Percentiles rank a stretch among this genome's conserved stretches.
Conservation (phyloP, 2,329 filamentous ascomycete genomes). For the Aspergillus tamarii region DNA sequence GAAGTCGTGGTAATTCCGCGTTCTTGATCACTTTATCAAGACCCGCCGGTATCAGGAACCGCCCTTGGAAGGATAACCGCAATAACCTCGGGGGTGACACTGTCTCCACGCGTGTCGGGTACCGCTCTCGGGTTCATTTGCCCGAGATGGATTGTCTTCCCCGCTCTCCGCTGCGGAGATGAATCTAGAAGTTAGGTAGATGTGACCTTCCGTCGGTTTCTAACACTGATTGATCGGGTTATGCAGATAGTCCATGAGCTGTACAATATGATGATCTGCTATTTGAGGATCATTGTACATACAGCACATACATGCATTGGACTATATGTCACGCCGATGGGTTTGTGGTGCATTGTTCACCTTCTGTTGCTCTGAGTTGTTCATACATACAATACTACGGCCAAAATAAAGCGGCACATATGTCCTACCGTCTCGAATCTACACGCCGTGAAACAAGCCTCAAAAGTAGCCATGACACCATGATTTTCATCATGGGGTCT, state of each 20-base stretch:
- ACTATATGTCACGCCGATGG: neutral
- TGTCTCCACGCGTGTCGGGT: slow-evolving; percentile 21
- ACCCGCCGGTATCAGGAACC: slow-evolving; percentile 1
- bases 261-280: too few relatives aligned
- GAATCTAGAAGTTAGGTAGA: too few relatives aligned
- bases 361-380: too few relatives aligned
- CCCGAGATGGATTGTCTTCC: slow-evolving; percentile 12
- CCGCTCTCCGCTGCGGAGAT: slow-evolving; percentile 9
- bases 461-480: neutral
- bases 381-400: neutral
- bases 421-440: neutral
- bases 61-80: slow-evolving; percentile 17
- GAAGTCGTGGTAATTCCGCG: slow-evolving; percentile 11
- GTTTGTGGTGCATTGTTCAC: too few relatives aligned
- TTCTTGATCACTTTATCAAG: neutral
- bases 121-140: slow-evolving; percentile 26
- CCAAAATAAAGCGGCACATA: too few relatives aligned
- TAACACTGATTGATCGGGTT: neutral
- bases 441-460: neutral
- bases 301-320: too few relatives aligned
- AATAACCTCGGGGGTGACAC: slow-evolving; percentile 30
- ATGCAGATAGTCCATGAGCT: neutral
- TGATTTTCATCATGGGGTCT: neutral
- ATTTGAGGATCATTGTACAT: too few relatives aligned
- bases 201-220: neutral